Evolutionary conservation across 176 grass and related monocot genomes (phyloP).

Genomic region (Stipa capillata): DNA sequence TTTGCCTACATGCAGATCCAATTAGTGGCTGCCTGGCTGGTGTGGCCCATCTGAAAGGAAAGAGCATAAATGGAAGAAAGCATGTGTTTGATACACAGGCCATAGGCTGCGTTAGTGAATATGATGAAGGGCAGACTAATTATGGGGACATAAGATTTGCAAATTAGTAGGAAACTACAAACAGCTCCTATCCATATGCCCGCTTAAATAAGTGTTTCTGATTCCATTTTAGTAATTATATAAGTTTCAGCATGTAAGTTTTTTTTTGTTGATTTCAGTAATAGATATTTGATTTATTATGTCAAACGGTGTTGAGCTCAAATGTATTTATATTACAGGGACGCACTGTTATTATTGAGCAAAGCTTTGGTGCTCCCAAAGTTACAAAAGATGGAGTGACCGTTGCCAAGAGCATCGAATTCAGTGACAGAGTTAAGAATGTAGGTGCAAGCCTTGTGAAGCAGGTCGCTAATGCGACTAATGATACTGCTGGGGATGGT

Average conservation of each 20-base stretch:
- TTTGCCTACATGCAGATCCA: background rate
- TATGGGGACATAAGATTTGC: background rate
- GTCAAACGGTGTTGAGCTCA: background rate
- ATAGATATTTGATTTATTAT: background rate
- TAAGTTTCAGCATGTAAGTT: background rate
- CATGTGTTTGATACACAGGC: background rate
- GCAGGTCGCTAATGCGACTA: conserved; percentile 78
- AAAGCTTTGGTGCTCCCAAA: conserved; percentile 84
- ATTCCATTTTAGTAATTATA: background rate
- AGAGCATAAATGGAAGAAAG: background rate
- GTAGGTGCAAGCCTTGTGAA: conserved; percentile 76
- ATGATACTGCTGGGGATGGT: conserved; percentile 71
- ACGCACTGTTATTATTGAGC: conserved; percentile 65
- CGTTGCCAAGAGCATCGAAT: conserved; percentile 80
- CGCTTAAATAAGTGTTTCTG: background rate
- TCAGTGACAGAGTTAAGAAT: conserved; percentile 67
- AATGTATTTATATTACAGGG: conserved; percentile 32
- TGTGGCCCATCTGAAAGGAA: background rate
- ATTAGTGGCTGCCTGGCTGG: background rate
- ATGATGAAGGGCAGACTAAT: background rate
- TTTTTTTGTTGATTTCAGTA: background rate
- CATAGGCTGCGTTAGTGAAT: too few relatives aligned
- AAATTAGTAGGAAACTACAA: background rate
- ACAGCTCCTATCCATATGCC: too few relatives aligned
- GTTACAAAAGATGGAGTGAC: conserved; percentile 80